Evolutionary conservation across 2,329 filamentous ascomycete genomes (phyloP), one percentile per base, ranked within the genome.

Genomic region (Exophiala sp.): DNA sequence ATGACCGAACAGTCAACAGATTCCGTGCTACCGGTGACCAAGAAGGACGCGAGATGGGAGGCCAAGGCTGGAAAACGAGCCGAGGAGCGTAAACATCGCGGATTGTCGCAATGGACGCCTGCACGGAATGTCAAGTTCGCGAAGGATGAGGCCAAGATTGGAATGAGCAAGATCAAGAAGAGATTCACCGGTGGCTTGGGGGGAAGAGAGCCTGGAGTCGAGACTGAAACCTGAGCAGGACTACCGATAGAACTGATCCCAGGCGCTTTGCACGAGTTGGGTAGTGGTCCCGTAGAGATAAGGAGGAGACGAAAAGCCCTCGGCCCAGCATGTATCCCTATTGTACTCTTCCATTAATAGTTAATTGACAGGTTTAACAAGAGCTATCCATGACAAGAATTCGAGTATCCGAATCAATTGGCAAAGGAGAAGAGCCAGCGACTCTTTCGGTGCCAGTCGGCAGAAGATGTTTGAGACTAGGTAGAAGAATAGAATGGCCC

Each of bases 91-190:
- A 88, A 90, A 70, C 89, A 96, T 60, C 78, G 90, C 9, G 91
- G 91, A 0, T 63, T 95, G 64, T 95, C 96, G 88, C 91, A 97
- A 67, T 97, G 90, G 89, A 86, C 83, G 63, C 90, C 91, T 0
- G 86, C 90, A 65, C 77, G 91, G 34, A 95, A 95, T 64, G 74
- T 81, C 18, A 81, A 83, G 58, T 97, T 96, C 66, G 90, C 84
- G 37, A 95, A 93, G 70, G 78, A 96, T 62, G 87, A 97, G 72
- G 81, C 86, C 0, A 84, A 85, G 62, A 90, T 83, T 69, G 88
- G 86, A 0, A 68, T 89, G 3, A 76, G 82, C 38, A 87, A 86
- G 66, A 70, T 94, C 48, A 86, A 83, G 66, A 85, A 86, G 62
- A 83, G 87, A 64, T 76, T 93, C 8, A 83, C 82, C 27, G 78